These are phyloP conservation scores for Kockovaella imperatae DNA, from an alignment of 768 basidiomycete species.

Conservation along the genomic window DNA sequence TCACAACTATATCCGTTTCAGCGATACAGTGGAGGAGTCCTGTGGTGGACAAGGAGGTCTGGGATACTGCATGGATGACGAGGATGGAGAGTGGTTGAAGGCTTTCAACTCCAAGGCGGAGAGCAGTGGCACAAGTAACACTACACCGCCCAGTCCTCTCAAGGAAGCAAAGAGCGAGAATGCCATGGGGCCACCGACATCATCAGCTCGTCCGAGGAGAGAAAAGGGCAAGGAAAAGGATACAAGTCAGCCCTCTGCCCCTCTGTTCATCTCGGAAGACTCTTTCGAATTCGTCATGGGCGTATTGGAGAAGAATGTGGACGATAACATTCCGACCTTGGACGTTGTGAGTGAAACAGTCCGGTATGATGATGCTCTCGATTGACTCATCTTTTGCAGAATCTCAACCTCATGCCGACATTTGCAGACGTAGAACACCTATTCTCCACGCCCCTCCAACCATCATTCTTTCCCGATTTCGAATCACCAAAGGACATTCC, in stretches of 20 bases:
- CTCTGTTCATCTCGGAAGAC: conserved; percentile 69
- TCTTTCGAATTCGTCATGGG: conserved; percentile 95
- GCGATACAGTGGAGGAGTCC: conserved; percentile 66
- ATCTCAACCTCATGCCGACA: conserved; percentile 43
- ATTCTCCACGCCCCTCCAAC: conserved; percentile 56
- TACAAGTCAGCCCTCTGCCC: conserved; percentile 48
- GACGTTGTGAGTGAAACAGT: conserved; percentile 62
- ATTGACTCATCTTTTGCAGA: conserved; percentile 19
- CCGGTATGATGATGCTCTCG: neutral
- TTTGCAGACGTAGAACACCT: conserved; percentile 52
- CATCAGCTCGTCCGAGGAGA: conserved; percentile 40
- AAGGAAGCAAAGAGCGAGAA: conserved; percentile 10
- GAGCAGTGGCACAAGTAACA: conserved; percentile 46
- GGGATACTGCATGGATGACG: conserved; percentile 91
- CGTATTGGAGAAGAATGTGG: conserved; percentile 80
- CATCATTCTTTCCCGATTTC: conserved; percentile 63
- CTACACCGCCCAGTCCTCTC: conserved; percentile 9
- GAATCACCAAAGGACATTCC: conserved; percentile 64
- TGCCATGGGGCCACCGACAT: conserved; percentile 2
- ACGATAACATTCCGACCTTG: conserved; percentile 79
- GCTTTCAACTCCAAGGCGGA: conserved; percentile 65
- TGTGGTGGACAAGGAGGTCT: conserved; percentile 63
- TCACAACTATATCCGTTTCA: conserved; percentile 66
- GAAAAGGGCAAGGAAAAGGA: conserved; percentile 76
- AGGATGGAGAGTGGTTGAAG: conserved; percentile 89